phyloP scores from a whole-genome alignment of 2,329 filamentous ascomycete genomes.

The Aspergillus sp. region DNA sequence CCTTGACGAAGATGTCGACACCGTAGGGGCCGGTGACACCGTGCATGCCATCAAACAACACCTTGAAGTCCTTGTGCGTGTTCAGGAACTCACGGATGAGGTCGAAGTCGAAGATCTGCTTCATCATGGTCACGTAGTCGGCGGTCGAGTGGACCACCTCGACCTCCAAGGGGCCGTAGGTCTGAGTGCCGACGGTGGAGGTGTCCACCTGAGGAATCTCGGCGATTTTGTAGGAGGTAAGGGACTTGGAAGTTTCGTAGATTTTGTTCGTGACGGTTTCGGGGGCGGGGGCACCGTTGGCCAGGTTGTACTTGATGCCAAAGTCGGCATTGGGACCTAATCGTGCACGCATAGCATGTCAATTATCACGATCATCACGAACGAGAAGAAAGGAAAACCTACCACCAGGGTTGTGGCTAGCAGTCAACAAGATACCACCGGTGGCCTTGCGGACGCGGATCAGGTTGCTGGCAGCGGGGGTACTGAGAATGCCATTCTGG shows the following conservation, averaged over 20 bases:
- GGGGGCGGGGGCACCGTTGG: conserved; percentile 92
- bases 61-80: conserved; percentile 86
- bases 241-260: conserved; percentile 82
- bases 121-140: conserved; percentile 93
- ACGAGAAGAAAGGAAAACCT: conserved; percentile 38
- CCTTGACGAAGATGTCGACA: conserved; percentile 89
- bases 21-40: conserved; percentile 97
- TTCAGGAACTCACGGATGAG: conserved; percentile 93
- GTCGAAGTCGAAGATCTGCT: conserved; percentile 97
- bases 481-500: conserved; percentile 94
- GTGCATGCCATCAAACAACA: conserved; percentile 91
- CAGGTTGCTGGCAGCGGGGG: conserved; percentile 91
- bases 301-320: conserved; percentile 99
- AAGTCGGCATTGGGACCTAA: conserved; percentile 90
- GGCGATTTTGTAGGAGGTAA: conserved; percentile 89
- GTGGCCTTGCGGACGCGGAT: conserved; percentile 95
- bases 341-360: background rate
- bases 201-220: conserved; percentile 86
- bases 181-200: conserved; percentile 75
- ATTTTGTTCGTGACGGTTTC: conserved; percentile 99
- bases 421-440: conserved; percentile 92
- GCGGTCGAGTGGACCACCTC: conserved; percentile 91
- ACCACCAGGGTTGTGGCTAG: conserved; percentile 98
- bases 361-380: background rate
- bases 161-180: conserved; percentile 83